Percentiles rank a stretch among this genome's conserved stretches.
These are phyloP conservation scores for Myochromella boudieri DNA, from an alignment of 768 basidiomycete species.

Conservation along the genomic window DNA sequence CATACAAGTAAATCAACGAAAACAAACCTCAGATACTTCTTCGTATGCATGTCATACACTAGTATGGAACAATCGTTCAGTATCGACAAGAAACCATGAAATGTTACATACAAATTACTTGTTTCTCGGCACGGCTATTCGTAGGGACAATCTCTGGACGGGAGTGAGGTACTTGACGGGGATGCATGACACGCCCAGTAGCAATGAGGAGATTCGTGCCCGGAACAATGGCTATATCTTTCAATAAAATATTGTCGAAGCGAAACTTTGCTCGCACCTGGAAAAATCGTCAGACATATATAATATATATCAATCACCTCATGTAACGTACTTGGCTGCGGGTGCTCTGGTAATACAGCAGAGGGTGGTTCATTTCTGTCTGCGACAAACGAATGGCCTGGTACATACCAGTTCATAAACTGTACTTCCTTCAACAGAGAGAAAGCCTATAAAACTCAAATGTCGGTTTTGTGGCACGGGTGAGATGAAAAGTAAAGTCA, in stretches of 20 bases:
- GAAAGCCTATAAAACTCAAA: slow-evolving; percentile 4
- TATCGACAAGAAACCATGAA: not conserved
- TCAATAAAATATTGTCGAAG: slow-evolving; percentile 10
- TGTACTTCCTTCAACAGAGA: slow-evolving; percentile 12
- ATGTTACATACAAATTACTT: slow-evolving; percentile 12
- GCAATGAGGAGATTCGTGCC: slow-evolving; percentile 9
- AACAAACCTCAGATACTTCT: slow-evolving; percentile 1
- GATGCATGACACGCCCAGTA: slow-evolving; percentile 6
- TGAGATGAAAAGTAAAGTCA: slow-evolving; percentile 9
- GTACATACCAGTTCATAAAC: slow-evolving; percentile 13
- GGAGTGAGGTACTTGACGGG: slow-evolving; percentile 1
- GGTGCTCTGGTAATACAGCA: slow-evolving; percentile 5
- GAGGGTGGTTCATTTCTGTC: not conserved
- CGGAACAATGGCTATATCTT: slow-evolving; percentile 13
- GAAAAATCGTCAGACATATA: not conserved
- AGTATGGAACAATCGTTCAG: not conserved
- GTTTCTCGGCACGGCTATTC: slow-evolving; percentile 16
- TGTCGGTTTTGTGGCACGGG: not conserved
- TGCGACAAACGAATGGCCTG: not conserved
- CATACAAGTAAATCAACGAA: not conserved
- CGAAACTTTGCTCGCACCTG: slow-evolving; percentile 2
- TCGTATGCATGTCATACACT: slow-evolving; percentile 9
- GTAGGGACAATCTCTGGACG: slow-evolving; percentile 1
- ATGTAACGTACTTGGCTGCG: slow-evolving; percentile 6
- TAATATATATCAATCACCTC: not conserved